A percentile compares a stretch with the other conserved stretches of the same genome.
phyloP scores from a whole-genome alignment of 2,329 filamentous ascomycete species.

The Fusarium sp. region DNA sequence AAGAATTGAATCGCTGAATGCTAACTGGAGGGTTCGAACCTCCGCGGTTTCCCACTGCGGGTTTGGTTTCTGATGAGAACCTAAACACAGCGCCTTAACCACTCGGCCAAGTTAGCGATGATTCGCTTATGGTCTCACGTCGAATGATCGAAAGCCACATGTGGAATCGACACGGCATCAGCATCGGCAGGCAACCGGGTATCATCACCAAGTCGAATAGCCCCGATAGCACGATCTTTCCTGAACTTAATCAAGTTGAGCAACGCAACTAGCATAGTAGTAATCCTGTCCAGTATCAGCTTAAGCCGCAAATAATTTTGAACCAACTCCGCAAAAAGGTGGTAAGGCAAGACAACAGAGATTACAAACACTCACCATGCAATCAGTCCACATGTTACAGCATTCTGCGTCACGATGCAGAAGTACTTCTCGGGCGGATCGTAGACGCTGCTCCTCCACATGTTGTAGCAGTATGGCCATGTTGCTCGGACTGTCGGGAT shows the following conservation, averaged over 20 bases:
- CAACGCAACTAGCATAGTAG: not conserved
- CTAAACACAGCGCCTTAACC: conserved; percentile 43
- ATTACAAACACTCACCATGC: conserved; percentile 1
- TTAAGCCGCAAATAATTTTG: not conserved
- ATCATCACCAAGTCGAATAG: not conserved
- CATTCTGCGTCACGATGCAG: conserved; percentile 12
- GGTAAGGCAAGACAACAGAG: not conserved
- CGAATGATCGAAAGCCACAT: not conserved
- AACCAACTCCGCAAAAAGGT: not conserved
- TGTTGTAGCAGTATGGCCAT: conserved; percentile 7
- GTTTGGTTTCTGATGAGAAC: conserved; percentile 40
- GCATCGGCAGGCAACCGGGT: not conserved
- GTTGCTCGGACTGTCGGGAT: not conserved
- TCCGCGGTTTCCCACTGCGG: conserved; percentile 43
- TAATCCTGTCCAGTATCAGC: not conserved
- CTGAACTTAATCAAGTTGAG: conserved; percentile 6
- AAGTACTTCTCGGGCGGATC: conserved; percentile 7
- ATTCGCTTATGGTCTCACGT: not conserved
- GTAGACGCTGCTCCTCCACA: conserved; percentile 1
- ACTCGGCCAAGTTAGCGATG: conserved; percentile 41
- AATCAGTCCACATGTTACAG: conserved; percentile 4
- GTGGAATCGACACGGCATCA: not conserved
- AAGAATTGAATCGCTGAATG: conserved; percentile 18
- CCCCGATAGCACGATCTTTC: not conserved
- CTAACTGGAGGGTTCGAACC: conserved; percentile 43